These are phyloP conservation scores for Cyclostephanos invisitatus DNA, from an alignment of 108 stramenopile genomes.

Conservation along the genomic window DNA sequence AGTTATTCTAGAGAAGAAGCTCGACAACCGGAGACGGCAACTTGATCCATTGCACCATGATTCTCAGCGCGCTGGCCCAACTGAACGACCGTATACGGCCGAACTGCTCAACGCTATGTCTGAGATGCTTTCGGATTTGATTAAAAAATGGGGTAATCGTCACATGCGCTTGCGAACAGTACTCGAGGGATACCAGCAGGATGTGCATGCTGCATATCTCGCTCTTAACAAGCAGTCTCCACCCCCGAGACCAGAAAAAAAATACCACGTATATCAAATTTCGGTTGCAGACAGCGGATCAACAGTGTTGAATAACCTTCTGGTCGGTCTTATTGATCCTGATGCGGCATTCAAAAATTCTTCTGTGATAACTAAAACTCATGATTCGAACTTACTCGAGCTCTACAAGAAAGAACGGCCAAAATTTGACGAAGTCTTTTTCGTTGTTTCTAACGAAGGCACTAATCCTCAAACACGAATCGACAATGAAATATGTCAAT, in stretches of 20 bases:
- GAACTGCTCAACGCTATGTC: constrained; percentile 26
- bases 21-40: constrained; percentile 12
- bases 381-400: constrained; percentile 18
- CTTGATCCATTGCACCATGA: constrained; percentile 30
- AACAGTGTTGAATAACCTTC: constrained; percentile 23
- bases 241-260: constrained; percentile 1
- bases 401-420: constrained; percentile 23
- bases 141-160: constrained; percentile 35
- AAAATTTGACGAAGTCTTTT: constrained; percentile 32
- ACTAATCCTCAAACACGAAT: constrained; percentile 7
- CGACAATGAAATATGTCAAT: constrained; percentile 20
- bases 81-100: constrained; percentile 29
- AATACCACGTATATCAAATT: constrained; percentile 16
- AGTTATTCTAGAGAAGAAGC: neutral
- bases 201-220: constrained; percentile 20
- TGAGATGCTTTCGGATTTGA: constrained; percentile 27
- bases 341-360: constrained; percentile 18
- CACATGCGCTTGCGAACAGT: constrained; percentile 18
- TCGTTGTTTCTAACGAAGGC: constrained; percentile 21
- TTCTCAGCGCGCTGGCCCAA: constrained; percentile 30
- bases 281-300: constrained; percentile 20
- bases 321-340: constrained; percentile 37
- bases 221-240: neutral
- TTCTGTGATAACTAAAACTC: constrained; percentile 17
- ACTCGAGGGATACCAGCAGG: constrained; percentile 21